Base-by-base conservation (phyloP, 495 filamentous ascomycete genomes). In the Thozetella sp. region DNA sequence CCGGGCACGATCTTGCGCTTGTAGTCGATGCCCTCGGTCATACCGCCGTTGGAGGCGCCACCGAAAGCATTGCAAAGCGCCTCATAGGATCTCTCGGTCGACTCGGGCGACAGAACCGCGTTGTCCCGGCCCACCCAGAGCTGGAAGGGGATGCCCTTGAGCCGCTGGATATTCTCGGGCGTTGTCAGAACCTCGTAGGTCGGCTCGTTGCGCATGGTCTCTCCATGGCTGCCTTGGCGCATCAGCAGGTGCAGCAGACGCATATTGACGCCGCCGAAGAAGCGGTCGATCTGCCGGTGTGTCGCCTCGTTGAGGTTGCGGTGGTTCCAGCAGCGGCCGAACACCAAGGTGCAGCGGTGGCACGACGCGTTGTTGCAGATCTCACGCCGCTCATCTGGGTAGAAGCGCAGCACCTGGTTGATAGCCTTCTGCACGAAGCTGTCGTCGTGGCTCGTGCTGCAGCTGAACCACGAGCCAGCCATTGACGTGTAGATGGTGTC, bases 291-390 rank as follows among this genome's bases (percentile, higher is more conserved):
- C 63, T 88, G 84, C 11, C 80, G 70, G 68, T 90, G 88, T 13
- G 86, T 88, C 1, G 80, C 79, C 67, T 80, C 78, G 74, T 88
- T 87, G 25, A 90, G 77, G 63, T 89, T 87, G 3, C 64, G 67
- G 63, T 89, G 86, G 66, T 82, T 86, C 85, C 86, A 89, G 66
- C 80, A 83, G 26, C 84, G 75, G n/a, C 86, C 88, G 58, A 89
- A 89, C 20, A 85, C 80, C 26, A 91, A 72, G 12, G 79, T 79
- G 50, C 72, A 67, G 9, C 88, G 82, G 71, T 87, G 86, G 71
- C 88, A 91, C 20, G 77, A 76, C 1, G 80, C 80, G 56, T 81
- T 86, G 62, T 78, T 84, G 71, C 88, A 90, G n/a, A 87, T 72
- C 63, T 90, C 88, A 15, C 69, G 68, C 12, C 75, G 68, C 4